Percentiles rank a stretch among this genome's conserved stretches.
phyloP scores from a whole-genome alignment of 257 asterid species.

The Osmanthus fragrans region DNA sequence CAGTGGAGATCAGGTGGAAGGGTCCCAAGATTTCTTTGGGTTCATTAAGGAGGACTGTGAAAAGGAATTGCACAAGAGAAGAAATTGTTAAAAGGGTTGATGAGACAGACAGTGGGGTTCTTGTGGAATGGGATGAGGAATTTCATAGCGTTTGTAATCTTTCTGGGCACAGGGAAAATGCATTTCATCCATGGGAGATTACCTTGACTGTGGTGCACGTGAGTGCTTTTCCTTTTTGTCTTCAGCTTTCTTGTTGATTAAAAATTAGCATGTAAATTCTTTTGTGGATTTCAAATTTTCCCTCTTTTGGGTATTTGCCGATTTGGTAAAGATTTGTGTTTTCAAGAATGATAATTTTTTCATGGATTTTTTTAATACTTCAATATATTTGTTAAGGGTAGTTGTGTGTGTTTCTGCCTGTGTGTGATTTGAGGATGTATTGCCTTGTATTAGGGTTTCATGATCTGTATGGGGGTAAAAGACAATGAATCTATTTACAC shows the following conservation, averaged over 20 bases:
- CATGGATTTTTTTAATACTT: too few species aligned
- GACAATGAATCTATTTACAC: not conserved
- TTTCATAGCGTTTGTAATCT: constrained; percentile 65
- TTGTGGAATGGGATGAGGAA: constrained; percentile 88
- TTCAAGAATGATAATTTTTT: not conserved
- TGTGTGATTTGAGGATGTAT: not conserved
- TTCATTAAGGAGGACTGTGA: constrained; percentile 57
- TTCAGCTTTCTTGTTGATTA: constrained; percentile 4
- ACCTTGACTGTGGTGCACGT: constrained; percentile 76
- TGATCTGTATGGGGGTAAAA: not conserved
- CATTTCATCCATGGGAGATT: constrained; percentile 95
- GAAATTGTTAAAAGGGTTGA: constrained; percentile 32
- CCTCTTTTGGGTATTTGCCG: not conserved
- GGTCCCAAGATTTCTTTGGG: constrained; percentile 49
- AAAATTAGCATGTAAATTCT: constrained; percentile 13
- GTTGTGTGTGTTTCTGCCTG: not conserved
- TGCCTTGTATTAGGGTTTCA: not conserved
- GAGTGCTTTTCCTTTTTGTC: constrained; percentile 30
- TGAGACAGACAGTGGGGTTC: constrained; percentile 47
- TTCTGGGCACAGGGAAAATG: constrained; percentile 74
- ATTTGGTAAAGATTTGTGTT: not conserved
- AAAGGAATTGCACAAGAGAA: constrained; percentile 66
- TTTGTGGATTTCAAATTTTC: too few species aligned
- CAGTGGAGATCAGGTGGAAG: constrained; percentile 65
- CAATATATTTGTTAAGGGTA: not conserved